These are phyloP conservation scores for Evansstolkia leycettana DNA, from an alignment of 495 filamentous ascomycete species.

Conservation along the genomic window DNA sequence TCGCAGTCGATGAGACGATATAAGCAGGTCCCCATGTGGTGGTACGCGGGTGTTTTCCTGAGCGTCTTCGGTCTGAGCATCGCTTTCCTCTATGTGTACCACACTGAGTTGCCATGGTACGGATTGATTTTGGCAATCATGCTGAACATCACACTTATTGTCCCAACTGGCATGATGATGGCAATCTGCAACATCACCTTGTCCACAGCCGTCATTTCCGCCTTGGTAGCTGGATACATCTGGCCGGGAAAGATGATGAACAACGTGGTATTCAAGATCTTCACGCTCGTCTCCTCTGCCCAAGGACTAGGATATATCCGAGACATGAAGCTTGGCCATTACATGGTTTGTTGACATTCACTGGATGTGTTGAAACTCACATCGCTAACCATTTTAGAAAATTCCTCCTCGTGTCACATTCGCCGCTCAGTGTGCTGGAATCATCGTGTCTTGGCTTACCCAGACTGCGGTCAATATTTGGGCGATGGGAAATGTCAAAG, in stretches of 20 bases:
- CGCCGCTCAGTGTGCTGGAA: slow-evolving; percentile 44
- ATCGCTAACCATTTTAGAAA: slow-evolving; percentile 17
- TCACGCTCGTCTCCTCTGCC: slow-evolving; percentile 45
- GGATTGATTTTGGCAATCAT: slow-evolving; percentile 36
- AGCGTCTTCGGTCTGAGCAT: slow-evolving; percentile 37
- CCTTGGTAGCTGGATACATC: slow-evolving; percentile 48
- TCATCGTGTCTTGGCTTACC: slow-evolving; percentile 42
- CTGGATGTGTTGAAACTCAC: neutral
- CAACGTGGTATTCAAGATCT: slow-evolving; percentile 52
- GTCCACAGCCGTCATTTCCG: slow-evolving; percentile 43
- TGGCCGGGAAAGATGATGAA: slow-evolving; percentile 43
- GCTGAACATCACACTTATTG: slow-evolving; percentile 4
- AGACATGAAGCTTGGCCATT: slow-evolving; percentile 29
- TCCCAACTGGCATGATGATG: slow-evolving; percentile 20
- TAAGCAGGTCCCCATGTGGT: slow-evolving; percentile 6
- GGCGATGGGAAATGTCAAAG: slow-evolving; percentile 38
- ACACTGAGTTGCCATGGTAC: slow-evolving; percentile 47
- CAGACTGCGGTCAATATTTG: slow-evolving; percentile 43
- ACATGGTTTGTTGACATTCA: slow-evolving; percentile 30
- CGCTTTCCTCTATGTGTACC: slow-evolving; percentile 35
- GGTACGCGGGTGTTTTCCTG: slow-evolving; percentile 6
- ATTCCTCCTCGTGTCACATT: slow-evolving; percentile 49
- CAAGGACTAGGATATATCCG: slow-evolving; percentile 8
- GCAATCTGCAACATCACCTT: slow-evolving; percentile 45
- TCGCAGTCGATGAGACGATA: slow-evolving; percentile 3